A percentile compares a stretch with the other conserved stretches of the same genome.
phyloP scores from a whole-genome alignment of 352 stramenopile genomes.

The Phytophthora quininea region DNA sequence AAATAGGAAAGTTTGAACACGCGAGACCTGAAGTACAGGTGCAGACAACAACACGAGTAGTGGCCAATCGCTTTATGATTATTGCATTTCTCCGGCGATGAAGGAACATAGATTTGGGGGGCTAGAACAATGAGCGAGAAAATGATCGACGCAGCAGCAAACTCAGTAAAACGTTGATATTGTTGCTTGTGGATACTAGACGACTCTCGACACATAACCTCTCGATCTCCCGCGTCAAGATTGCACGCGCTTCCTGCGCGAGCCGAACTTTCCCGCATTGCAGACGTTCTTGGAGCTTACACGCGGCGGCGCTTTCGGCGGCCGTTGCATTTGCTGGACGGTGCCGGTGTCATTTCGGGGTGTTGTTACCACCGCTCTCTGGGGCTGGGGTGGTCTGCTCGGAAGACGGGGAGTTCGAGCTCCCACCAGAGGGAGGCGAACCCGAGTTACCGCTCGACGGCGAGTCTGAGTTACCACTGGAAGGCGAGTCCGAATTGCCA shows the following conservation, averaged over 20 bases:
- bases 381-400: not conserved
- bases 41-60: not conserved
- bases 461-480: not conserved
- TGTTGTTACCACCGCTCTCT: conserved; percentile 3
- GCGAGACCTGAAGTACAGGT: no score
- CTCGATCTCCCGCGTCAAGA: not conserved
- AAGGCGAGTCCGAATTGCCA: conserved; percentile 10
- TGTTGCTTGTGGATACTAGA: not conserved
- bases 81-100: no score
- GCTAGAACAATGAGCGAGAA: not conserved
- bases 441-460: conserved; percentile 10
- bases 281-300: conserved; percentile 9
- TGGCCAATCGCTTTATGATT: no score
- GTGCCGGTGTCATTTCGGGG: conserved; percentile 8
- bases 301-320: conserved; percentile 13
- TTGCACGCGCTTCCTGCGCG: conserved; percentile 20
- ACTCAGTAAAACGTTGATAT: not conserved
- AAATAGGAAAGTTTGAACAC: no score
- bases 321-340: conserved; percentile 23
- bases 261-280: conserved; percentile 9
- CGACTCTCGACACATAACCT: not conserved
- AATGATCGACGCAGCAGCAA: conserved; percentile 13
- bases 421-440: conserved; percentile 4
- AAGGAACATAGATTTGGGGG: no score
- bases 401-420: conserved; percentile 12